Base-by-base conservation (phyloP, 75 land plant species). In the Ceratopteris richardii region DNA sequence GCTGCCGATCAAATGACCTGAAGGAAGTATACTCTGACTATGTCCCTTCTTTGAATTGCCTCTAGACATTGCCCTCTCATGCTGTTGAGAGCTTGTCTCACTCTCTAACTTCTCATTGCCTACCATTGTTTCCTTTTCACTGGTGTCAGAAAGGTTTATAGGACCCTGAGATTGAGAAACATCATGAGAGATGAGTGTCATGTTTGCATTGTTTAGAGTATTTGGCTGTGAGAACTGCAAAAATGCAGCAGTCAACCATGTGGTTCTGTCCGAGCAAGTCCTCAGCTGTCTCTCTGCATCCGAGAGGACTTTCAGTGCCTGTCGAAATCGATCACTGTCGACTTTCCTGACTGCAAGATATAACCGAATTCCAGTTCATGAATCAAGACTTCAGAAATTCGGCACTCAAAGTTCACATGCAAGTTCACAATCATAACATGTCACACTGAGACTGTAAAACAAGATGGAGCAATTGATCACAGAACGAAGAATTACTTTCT, bases 251-350 rank as follows among this genome's bases (percentile, higher is more conserved):
- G 97, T 86, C 40, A 91, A 80, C 97, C 97, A 83, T 30, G 97
- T 91, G 25, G 85, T 70, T 12, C 78, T 79, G 26, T 91, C 87
- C 55, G 73, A 75, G 18, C 92, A 74, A 44, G 53, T 57, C 44
- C 97, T 74, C 9, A 91, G 70, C 61, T 91, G 97, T 73, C 86
- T 91, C 61, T 91, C 91, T 14, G 91, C 80, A 51, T 91, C 91
- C 4, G 91, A 83, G 21, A 91, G 82, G 46, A 84, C 69, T 60
- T 73, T 83, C 31, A 91, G 36, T 9, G 97, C 91, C 50, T 83
- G 85, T 24, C 82, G 72, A 18, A 91, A 61, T 30, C 81, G 84
- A 41, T 81, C 77, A 54, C 76, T 7, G 27, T 86, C 91, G 29
- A 63, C 66, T 58, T 83, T 86, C 48, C 62, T 76, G 44, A 81